Evolutionary conservation across 2,329 filamentous ascomycete species (phyloP).

Genomic region (Torrubiella hemipterigena): DNA sequence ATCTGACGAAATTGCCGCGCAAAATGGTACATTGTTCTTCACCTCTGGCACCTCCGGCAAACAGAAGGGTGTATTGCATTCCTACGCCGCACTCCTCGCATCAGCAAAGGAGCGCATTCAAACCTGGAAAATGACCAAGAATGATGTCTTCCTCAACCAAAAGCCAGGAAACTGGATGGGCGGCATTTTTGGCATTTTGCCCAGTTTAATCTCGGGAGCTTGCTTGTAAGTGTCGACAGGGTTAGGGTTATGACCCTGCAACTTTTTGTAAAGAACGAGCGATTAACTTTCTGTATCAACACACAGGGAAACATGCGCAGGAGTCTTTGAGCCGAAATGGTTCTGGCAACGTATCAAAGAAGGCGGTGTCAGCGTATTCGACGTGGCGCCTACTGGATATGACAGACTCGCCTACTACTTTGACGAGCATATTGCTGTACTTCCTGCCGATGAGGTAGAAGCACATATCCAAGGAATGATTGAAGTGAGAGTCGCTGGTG

Average conservation of each 20-base stretch:
- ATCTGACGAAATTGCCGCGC: background rate
- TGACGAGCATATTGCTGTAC: background rate
- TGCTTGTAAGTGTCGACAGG: background rate
- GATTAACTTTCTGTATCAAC: background rate
- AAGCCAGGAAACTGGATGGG: slow-evolving; percentile 1
- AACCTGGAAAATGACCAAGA: background rate
- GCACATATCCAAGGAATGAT: background rate
- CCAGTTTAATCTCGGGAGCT: background rate
- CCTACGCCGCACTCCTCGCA: background rate
- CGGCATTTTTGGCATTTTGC: background rate
- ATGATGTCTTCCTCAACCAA: slow-evolving; percentile 1
- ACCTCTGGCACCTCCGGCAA: background rate
- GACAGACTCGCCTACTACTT: slow-evolving; percentile 1
- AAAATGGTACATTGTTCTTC: slow-evolving; percentile 1
- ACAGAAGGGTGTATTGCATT: slow-evolving; percentile 1
- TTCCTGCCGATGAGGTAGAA: background rate
- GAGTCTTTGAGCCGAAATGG: slow-evolving; percentile 1
- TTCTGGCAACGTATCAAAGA: slow-evolving; percentile 1
- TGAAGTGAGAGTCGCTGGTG: background rate
- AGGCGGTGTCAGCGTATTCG: slow-evolving; percentile 1
- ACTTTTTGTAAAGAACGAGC: no score
- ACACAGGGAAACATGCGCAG: background rate
- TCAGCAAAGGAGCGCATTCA: background rate
- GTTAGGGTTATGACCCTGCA: no score
- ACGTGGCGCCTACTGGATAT: slow-evolving; percentile 1